Conservation (phyloP, 352 stramenopile genomes). For the Phytophthora syringae region DNA sequence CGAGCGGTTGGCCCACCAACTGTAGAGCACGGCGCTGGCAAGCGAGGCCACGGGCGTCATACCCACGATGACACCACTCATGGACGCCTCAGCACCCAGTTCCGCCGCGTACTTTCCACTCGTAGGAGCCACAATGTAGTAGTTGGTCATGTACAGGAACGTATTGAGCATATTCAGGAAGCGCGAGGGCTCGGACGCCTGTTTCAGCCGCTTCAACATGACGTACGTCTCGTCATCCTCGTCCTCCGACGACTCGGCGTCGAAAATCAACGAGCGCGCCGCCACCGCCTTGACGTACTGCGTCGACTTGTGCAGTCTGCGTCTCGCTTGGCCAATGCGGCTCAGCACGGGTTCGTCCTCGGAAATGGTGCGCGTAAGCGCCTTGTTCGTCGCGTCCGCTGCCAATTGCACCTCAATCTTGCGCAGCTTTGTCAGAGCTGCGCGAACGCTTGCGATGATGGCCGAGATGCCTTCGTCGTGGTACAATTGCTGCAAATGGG, state of each 20-base stretch:
- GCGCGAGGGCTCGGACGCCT: slow-evolving; percentile 69
- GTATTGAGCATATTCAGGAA: slow-evolving; percentile 95
- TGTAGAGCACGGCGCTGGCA: slow-evolving; percentile 94
- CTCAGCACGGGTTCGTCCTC: slow-evolving; percentile 79
- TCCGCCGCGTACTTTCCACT: slow-evolving; percentile 92
- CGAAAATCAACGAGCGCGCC: slow-evolving; percentile 85
- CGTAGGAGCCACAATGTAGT: slow-evolving; percentile 97
- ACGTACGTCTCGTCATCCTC: slow-evolving; percentile 77
- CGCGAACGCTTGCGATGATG: slow-evolving; percentile 84
- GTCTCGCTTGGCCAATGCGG: slow-evolving; percentile 71
- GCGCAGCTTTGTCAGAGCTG: slow-evolving; percentile 68
- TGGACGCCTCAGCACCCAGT: slow-evolving; percentile 88
- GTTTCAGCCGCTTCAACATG: slow-evolving; percentile 56
- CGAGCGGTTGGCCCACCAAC: slow-evolving; percentile 93
- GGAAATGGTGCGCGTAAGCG: slow-evolving; percentile 64
- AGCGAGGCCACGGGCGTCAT: slow-evolving; percentile 97
- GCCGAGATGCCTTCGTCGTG: slow-evolving; percentile 89
- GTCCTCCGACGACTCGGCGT: slow-evolving; percentile 81
- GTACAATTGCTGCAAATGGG: slow-evolving; percentile 86
- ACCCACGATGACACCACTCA: slow-evolving; percentile 95
- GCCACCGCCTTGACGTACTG: slow-evolving; percentile 87
- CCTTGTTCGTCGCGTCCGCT: slow-evolving; percentile 27
- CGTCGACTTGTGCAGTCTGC: slow-evolving; percentile 80
- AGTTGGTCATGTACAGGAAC: slow-evolving; percentile 99
- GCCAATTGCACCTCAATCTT: slow-evolving; percentile 54